These are phyloP conservation scores for Colletotrichum orbiculare DNA, from an alignment of 2,329 filamentous ascomycete species.

Conservation along the genomic window DNA sequence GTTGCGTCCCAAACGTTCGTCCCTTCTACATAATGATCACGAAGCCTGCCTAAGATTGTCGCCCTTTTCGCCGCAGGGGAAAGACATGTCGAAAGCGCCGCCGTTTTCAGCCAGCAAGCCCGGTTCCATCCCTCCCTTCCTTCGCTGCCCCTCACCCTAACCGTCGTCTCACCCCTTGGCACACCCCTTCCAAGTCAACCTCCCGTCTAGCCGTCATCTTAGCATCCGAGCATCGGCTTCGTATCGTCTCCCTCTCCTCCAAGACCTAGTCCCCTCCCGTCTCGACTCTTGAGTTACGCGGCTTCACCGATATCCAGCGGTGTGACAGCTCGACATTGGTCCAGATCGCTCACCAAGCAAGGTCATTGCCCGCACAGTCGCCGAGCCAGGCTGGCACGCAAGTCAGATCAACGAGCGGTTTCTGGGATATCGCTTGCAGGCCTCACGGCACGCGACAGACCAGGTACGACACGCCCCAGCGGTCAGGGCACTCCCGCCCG, in stretches of 20 bases:
- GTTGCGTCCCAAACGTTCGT: constrained; percentile 9
- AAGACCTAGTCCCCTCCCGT: neutral
- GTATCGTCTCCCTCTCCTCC: constrained; percentile 6
- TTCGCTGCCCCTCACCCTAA: neutral
- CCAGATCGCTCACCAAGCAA: neutral
- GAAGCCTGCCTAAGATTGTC: no score
- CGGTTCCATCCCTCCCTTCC: constrained; percentile 19
- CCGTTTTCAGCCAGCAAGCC: constrained; percentile 27
- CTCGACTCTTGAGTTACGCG: no score
- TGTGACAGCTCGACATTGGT: no score
- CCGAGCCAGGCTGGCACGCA: neutral
- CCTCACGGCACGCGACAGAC: constrained; percentile 12
- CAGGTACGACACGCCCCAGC: neutral
- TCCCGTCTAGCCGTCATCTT: constrained; percentile 12
- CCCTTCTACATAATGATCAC: neutral
- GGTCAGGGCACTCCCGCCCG: constrained; percentile 7
- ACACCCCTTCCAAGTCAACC: constrained; percentile 17
- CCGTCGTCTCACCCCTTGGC: constrained; percentile 1
- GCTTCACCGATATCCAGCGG: no score
- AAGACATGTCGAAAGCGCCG: constrained; percentile 8
- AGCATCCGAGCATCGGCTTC: constrained; percentile 15
- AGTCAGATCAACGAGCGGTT: constrained; percentile 1
- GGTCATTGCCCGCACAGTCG: constrained; percentile 8
- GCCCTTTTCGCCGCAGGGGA: neutral
- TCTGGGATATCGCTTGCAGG: neutral